These are phyloP conservation scores for Rhodotorula sp. DNA, from an alignment of 1,284 basidiomycete genomes.

Conservation along the genomic window DNA sequence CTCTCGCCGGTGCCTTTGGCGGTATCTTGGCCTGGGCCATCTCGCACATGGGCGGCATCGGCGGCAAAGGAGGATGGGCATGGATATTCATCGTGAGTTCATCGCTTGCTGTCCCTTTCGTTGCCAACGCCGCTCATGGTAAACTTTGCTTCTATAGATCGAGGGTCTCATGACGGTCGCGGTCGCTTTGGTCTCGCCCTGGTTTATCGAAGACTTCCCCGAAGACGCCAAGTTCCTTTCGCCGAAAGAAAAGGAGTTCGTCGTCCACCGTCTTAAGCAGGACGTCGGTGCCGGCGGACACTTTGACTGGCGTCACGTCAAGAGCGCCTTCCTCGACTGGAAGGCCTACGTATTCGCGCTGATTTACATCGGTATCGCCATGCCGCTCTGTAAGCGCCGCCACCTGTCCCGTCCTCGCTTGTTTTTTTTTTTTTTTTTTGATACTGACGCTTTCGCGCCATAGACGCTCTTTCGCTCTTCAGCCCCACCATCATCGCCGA, in stretches of 20 bases:
- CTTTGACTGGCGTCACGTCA: constrained; percentile 47
- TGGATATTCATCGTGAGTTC: constrained; percentile 48
- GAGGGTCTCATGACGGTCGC: constrained; percentile 53
- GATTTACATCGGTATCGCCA: constrained; percentile 5
- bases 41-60: constrained; percentile 28
- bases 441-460: not conserved
- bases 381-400: constrained; percentile 4
- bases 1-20: constrained; percentile 52
- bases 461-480: constrained; percentile 45
- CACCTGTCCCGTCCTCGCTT: too few species aligned
- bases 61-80: constrained; percentile 33
- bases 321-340: constrained; percentile 49
- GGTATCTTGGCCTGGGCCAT: constrained; percentile 32
- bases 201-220: constrained; percentile 50
- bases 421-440: too few species aligned
- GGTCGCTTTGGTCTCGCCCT: constrained; percentile 49
- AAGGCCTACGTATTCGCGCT: constrained; percentile 32
- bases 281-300: constrained; percentile 49
- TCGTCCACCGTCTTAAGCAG: constrained; percentile 49
- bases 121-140: too few species aligned
- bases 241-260: constrained; percentile 47
- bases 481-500: constrained; percentile 52
- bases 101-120: not conserved
- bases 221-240: constrained; percentile 47
- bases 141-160: constrained; percentile 28